These are phyloP conservation scores for Monosporascus sp. DNA, from an alignment of 2,329 filamentous ascomycete species.

Conservation along the genomic window DNA sequence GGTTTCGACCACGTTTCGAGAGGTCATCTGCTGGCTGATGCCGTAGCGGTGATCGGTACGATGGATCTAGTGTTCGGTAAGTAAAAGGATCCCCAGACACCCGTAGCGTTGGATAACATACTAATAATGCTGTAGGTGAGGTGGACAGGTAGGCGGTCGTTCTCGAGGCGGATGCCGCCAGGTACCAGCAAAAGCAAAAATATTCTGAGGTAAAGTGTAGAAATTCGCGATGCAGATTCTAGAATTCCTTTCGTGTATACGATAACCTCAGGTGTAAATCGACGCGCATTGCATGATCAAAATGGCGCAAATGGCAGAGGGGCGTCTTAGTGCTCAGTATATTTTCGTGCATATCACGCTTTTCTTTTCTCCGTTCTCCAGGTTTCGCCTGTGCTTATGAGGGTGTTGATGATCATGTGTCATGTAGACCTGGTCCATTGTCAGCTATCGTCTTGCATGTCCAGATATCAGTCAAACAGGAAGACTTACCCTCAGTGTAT, in stretches of 20 bases:
- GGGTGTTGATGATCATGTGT: too few species aligned
- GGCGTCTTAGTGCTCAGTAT: neutral
- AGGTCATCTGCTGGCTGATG: constrained; percentile 92
- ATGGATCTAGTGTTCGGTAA: constrained; percentile 88
- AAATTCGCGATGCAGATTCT: constrained; percentile 1
- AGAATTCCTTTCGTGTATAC: neutral
- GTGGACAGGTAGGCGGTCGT: constrained; percentile 48
- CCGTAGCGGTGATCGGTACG: constrained; percentile 88
- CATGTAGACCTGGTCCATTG: too few species aligned
- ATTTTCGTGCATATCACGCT: neutral
- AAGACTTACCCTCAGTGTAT: too few species aligned
- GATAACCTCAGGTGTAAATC: neutral
- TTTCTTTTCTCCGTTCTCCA: neutral
- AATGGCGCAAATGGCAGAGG: neutral
- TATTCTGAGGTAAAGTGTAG: constrained; percentile 27
- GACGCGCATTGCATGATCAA: neutral
- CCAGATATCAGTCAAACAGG: too few species aligned
- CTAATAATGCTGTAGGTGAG: constrained; percentile 46
- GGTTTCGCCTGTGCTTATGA: too few species aligned
- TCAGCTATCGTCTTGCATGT: too few species aligned
- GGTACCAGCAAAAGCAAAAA: constrained; percentile 12
- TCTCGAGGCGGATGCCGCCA: constrained; percentile 5
- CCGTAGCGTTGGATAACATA: neutral
- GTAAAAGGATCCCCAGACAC: constrained; percentile 21
- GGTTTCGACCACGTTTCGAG: constrained; percentile 91